phyloP scores from a whole-genome alignment of 305 asterid genomes.

The Fraxinus baroniana region DNA sequence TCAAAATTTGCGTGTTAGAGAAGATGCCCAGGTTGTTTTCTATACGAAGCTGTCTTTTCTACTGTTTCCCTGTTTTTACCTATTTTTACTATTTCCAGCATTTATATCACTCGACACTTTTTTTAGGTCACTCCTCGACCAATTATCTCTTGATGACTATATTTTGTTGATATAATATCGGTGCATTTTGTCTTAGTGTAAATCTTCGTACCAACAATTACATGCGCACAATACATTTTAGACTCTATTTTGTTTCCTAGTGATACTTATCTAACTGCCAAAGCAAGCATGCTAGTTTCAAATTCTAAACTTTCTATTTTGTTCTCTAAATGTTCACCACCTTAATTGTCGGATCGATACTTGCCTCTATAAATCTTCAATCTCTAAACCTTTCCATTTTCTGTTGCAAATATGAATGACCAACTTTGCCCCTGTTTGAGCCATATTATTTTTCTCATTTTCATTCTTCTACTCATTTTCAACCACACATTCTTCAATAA shows the following conservation, averaged over 20 bases:
- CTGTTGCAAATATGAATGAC: not conserved
- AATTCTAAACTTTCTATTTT: not conserved
- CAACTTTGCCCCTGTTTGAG: not conserved
- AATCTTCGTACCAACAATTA: slow-evolving; percentile 3
- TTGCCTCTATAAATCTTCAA: not conserved
- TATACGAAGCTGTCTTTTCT: slow-evolving; percentile 8
- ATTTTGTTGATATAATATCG: slow-evolving; percentile 8
- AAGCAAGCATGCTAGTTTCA: not conserved
- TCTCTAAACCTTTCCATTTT: not conserved
- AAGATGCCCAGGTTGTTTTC: slow-evolving; percentile 83
- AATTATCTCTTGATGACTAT: slow-evolving; percentile 8
- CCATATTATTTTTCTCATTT: too few species aligned
- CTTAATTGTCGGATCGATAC: not conserved
- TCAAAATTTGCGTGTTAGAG: slow-evolving; percentile 96
- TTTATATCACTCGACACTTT: not conserved
- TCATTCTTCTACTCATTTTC: too few species aligned
- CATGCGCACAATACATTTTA: not conserved
- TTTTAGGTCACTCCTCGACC: not conserved
- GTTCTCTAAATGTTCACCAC: slow-evolving; percentile 4
- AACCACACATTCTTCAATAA: too few species aligned
- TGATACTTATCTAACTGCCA: not conserved
- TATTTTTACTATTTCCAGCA: slow-evolving; percentile 8
- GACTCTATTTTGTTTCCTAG: not conserved
- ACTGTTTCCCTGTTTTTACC: slow-evolving; percentile 8
- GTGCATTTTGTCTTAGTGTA: slow-evolving; percentile 12